A percentile compares a stretch with the other conserved stretches of the same genome.
Evolutionary conservation across 768 basidiomycete genomes (phyloP).

Genomic region (Russula ochroleuca): DNA sequence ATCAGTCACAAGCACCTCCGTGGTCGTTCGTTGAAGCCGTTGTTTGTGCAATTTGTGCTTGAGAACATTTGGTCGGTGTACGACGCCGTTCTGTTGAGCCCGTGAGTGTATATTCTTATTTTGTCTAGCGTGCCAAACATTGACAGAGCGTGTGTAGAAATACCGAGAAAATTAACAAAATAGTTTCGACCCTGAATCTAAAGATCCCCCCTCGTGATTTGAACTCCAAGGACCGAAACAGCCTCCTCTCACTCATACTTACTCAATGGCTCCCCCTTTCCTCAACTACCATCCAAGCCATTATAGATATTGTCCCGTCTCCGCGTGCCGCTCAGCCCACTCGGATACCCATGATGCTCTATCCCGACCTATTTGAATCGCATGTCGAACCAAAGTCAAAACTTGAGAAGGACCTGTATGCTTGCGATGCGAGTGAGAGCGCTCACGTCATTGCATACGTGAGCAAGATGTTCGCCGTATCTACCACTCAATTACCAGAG

Average conservation of each 20-base stretch:
- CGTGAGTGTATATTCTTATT: slow-evolving; percentile 58
- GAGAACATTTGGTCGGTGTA: slow-evolving; percentile 98
- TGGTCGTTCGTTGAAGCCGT: slow-evolving; percentile 83
- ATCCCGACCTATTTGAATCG: slow-evolving; percentile 67
- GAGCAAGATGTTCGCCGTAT: slow-evolving; percentile 97
- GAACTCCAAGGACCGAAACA: slow-evolving; percentile 83
- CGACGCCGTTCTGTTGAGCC: slow-evolving; percentile 80
- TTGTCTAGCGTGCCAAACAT: slow-evolving; percentile 18
- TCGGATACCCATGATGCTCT: slow-evolving; percentile 87
- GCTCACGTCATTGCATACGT: slow-evolving; percentile 80
- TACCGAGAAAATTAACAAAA: slow-evolving; percentile 83
- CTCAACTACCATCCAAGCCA: slow-evolving; percentile 84
- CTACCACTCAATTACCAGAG: slow-evolving; percentile 76
- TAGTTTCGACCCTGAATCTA: slow-evolving; percentile 74
- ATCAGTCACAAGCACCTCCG: slow-evolving; percentile 87
- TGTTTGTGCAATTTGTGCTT: slow-evolving; percentile 95
- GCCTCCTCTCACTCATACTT: slow-evolving; percentile 81
- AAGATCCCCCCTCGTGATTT: slow-evolving; percentile 86
- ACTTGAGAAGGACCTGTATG: slow-evolving; percentile 79
- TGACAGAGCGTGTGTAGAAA: slow-evolving; percentile 50
- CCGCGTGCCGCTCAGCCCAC: slow-evolving; percentile 76
- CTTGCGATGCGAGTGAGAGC: slow-evolving; percentile 53
- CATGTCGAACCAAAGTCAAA: slow-evolving; percentile 64
- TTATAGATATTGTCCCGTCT: slow-evolving; percentile 91
- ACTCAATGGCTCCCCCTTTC: slow-evolving; percentile 96